phyloP scores from a whole-genome alignment of 164 flowering plant species.

The Liriodendron chinense region DNA sequence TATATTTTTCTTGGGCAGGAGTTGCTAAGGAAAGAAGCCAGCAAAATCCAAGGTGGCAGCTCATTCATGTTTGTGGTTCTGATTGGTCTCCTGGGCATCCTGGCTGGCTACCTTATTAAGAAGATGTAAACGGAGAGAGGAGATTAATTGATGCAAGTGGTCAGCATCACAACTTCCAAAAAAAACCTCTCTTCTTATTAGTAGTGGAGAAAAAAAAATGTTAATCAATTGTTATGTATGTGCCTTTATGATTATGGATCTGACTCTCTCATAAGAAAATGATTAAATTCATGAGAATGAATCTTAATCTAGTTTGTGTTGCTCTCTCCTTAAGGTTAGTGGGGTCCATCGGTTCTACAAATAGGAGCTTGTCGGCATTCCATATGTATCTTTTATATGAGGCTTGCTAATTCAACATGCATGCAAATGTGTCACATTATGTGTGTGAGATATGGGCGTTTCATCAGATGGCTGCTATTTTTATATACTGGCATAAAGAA shows the following conservation, averaged over 20 bases:
- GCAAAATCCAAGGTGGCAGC: constrained; percentile 37
- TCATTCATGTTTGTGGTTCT: constrained; percentile 40
- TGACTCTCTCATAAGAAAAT: too few species aligned
- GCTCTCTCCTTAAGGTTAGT: too few species aligned
- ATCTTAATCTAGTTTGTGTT: too few species aligned
- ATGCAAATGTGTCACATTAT: too few species aligned
- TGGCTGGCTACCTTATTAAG: constrained; percentile 50
- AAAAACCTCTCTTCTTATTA: background rate
- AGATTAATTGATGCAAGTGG: background rate
- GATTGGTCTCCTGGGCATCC: constrained; percentile 47
- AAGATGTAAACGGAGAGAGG: constrained; percentile 15
- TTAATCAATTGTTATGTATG: background rate
- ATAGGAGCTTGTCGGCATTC: too few species aligned
- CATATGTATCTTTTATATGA: too few species aligned
- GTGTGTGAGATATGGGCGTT: too few species aligned
- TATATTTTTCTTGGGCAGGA: constrained; percentile 35
- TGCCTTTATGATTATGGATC: background rate
- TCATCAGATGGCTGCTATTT: too few species aligned
- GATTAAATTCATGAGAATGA: too few species aligned
- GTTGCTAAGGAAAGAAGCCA: constrained; percentile 44
- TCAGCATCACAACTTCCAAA: background rate
- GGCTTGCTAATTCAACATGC: too few species aligned
- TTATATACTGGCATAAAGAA: too few species aligned
- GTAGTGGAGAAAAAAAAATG: background rate
- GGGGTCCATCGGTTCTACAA: too few species aligned